phyloP scores from a whole-genome alignment of 75 land plant species.

The Chamaecyparis obtusa region DNA sequence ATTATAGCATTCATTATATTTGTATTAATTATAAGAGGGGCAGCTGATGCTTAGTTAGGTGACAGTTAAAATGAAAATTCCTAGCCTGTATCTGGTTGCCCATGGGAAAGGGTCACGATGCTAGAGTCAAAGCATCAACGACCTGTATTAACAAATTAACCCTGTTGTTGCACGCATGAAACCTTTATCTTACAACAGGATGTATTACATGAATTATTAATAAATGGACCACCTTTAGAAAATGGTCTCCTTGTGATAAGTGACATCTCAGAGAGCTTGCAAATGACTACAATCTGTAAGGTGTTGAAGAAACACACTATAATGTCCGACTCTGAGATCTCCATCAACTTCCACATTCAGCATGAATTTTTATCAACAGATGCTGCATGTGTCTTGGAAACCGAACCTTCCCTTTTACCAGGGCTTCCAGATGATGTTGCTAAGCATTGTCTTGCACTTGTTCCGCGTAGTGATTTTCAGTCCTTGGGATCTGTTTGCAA shows the following conservation, averaged over 20 bases:
- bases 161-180: not conserved
- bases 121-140: not conserved
- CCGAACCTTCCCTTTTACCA: constrained; percentile 44
- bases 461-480: constrained; percentile 55
- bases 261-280: not conserved
- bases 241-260: not conserved
- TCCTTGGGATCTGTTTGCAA: constrained; percentile 66
- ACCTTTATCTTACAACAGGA: not conserved
- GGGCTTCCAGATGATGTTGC: constrained; percentile 92
- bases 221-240: not conserved
- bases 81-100: not conserved
- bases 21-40: not conserved
- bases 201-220: not conserved
- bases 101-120: not conserved
- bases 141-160: not conserved
- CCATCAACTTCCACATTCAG: constrained; percentile 10
- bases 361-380: constrained; percentile 3
- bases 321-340: constrained; percentile 21
- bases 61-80: not conserved
- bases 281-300: constrained; percentile 17
- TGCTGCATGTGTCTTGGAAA: constrained; percentile 10
- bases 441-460: constrained; percentile 63
- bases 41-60: constrained; percentile 1
- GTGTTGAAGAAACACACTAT: constrained; percentile 15
- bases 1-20: not conserved